Percentiles rank a stretch among this genome's conserved stretches.
Conservation (phyloP, 805 yeast genomes). For the Lipomyces yamadae region DNA sequence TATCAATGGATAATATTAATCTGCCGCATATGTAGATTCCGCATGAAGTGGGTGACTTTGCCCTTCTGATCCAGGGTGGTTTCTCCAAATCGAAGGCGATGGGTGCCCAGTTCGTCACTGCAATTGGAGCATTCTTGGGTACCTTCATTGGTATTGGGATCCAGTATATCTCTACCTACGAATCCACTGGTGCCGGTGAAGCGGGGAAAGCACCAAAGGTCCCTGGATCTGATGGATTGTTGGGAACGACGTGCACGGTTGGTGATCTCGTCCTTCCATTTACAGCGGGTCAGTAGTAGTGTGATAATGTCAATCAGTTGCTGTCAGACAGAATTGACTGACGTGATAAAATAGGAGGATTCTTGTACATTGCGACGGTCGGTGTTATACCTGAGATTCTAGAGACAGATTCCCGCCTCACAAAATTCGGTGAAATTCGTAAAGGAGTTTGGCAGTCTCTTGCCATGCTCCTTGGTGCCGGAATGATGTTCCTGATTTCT, state of each 20-base stretch:
- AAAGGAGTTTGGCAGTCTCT: conserved; percentile 55
- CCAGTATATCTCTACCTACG: conserved; percentile 36
- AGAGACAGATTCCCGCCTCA: conserved; percentile 47
- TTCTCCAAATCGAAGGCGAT: conserved; percentile 68
- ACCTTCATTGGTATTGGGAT: conserved; percentile 66
- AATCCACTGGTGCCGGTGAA: conserved; percentile 23
- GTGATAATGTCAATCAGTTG: not conserved
- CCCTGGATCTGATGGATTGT: conserved; percentile 46
- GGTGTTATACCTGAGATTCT: conserved; percentile 77
- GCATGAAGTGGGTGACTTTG: conserved; percentile 82
- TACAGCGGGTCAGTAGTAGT: conserved; percentile 60
- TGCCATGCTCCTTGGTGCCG: conserved; percentile 59
- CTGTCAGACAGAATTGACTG: not conserved
- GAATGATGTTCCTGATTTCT: conserved; percentile 59
- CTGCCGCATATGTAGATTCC: conserved; percentile 55
- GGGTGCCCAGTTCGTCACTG: conserved; percentile 68
- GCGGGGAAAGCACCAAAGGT: conserved; percentile 18
- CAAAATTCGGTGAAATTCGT: conserved; percentile 49
- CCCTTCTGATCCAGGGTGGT: conserved; percentile 70
- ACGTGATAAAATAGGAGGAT: conserved; percentile 48
- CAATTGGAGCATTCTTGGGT: conserved; percentile 68
- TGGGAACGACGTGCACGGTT: conserved; percentile 57
- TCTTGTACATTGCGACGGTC: conserved; percentile 71
- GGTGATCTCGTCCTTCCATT: conserved; percentile 66
- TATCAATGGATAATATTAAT: not conserved